Percentiles rank a stretch among this genome's conserved stretches.
Evolutionary conservation across 2,329 filamentous ascomycete genomes (phyloP).

Genomic region (Periconia sp.): DNA sequence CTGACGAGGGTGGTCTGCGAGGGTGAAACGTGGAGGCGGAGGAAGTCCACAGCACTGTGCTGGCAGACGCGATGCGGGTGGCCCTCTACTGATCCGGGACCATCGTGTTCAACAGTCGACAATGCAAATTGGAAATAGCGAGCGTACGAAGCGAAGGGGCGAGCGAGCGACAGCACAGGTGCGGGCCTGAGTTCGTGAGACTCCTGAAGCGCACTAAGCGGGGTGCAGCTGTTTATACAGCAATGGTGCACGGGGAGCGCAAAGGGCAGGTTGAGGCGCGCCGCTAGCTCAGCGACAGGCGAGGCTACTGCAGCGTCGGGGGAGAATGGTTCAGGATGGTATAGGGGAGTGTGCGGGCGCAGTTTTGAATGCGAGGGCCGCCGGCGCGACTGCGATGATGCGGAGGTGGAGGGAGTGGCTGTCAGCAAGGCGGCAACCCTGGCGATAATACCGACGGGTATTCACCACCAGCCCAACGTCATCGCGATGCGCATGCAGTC

Average conservation of each 20-base stretch:
- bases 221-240: slow-evolving; percentile 12
- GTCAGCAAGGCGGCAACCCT: slow-evolving; percentile 20
- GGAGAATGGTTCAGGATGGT: background rate
- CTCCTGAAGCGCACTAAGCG: slow-evolving; percentile 14
- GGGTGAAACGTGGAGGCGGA: slow-evolving; percentile 24
- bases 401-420: background rate
- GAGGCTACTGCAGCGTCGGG: background rate
- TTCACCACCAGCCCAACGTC: slow-evolving; percentile 14
- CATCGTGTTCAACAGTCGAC: slow-evolving; percentile 13
- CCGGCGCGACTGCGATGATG: slow-evolving; percentile 2
- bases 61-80: slow-evolving; percentile 20
- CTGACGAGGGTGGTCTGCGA: slow-evolving; percentile 23
- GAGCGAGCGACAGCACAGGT: slow-evolving; percentile 14
- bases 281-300: slow-evolving; percentile 2
- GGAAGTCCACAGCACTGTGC: slow-evolving; percentile 19
- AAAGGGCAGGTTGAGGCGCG: slow-evolving; percentile 3
- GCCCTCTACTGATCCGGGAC: slow-evolving; percentile 3
- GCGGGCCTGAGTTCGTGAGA: slow-evolving; percentile 12
- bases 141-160: slow-evolving; percentile 19
- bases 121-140: slow-evolving; percentile 13
- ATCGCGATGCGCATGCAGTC: slow-evolving; percentile 9
- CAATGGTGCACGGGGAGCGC: slow-evolving; percentile 9
- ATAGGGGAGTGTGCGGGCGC: background rate
- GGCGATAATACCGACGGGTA: slow-evolving; percentile 11
- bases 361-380: background rate